These are phyloP conservation scores for Zanthoxylum bungeanum DNA, from an alignment of 345 rosid species.

Conservation along the genomic window DNA sequence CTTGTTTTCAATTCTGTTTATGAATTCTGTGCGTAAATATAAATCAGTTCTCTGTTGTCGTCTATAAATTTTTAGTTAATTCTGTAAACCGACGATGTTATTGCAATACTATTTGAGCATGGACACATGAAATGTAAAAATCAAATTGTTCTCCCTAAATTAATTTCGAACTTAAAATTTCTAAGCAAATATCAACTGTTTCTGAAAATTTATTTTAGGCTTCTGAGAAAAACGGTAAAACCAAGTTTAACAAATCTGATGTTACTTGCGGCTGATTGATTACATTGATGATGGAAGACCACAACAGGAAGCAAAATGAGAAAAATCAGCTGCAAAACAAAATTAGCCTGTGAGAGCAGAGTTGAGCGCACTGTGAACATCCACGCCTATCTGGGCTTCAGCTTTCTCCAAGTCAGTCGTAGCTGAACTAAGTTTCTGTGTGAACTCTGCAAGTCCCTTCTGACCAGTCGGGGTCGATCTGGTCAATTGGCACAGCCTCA, in stretches of 20 bases:
- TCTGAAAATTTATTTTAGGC: constrained; percentile 1
- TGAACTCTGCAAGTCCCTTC: constrained; percentile 81
- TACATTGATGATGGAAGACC: constrained; percentile 6
- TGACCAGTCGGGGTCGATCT: constrained; percentile 60
- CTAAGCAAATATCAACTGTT: background rate
- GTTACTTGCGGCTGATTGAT: constrained; percentile 18
- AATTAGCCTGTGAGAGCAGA: constrained; percentile 55
- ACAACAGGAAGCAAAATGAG: background rate
- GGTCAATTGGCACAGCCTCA: constrained; percentile 77
- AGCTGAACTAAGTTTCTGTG: constrained; percentile 70
- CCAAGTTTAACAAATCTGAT: constrained; percentile 12
- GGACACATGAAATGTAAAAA: too few species aligned
- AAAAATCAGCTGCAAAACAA: background rate
- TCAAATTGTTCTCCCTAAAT: too few species aligned
- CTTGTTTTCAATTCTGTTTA: background rate
- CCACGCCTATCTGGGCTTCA: constrained; percentile 85
- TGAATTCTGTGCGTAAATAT: constrained; percentile 2
- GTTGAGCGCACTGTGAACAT: constrained; percentile 74
- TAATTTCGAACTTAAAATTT: too few species aligned
- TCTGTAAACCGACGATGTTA: background rate
- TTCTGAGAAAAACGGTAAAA: background rate
- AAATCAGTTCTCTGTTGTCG: background rate
- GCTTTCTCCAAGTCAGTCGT: constrained; percentile 77
- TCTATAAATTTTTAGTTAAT: constrained; percentile 16
- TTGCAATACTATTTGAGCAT: background rate